These are phyloP conservation scores for Apostasia shenzhenica DNA, from an alignment of 106 monocot species.

Conservation along the genomic window DNA sequence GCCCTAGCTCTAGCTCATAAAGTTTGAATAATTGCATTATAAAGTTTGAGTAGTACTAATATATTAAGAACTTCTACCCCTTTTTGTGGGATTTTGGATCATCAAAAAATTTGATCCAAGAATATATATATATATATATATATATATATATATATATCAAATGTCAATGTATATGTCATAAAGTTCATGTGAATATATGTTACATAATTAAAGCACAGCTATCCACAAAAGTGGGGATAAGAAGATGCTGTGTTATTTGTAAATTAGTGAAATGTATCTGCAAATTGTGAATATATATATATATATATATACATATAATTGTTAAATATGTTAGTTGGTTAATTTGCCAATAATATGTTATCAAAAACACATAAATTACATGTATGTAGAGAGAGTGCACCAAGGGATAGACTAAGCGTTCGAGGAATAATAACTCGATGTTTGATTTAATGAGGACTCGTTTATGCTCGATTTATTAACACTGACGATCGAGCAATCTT, in stretches of 20 bases:
- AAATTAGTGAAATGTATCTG: not conserved
- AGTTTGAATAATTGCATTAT: not conserved
- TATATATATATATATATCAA: not conserved
- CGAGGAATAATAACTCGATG: too few species aligned
- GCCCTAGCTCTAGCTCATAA: not conserved
- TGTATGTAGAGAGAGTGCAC: too few species aligned
- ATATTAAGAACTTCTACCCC: not conserved
- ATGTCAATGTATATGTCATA: not conserved
- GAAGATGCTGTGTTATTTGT: not conserved
- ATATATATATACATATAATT: not conserved
- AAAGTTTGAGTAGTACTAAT: not conserved
- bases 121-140: too few species aligned
- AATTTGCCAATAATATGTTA: too few species aligned
- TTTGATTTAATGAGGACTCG: too few species aligned
- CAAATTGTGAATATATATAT: not conserved
- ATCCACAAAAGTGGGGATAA: not conserved
- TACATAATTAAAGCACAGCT: not conserved
- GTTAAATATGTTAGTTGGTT: too few species aligned
- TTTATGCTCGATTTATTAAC: too few species aligned
- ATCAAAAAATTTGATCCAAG: not conserved
- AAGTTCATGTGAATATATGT: not conserved
- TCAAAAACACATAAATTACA: too few species aligned
- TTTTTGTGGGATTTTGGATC: not conserved
- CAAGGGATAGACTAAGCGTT: too few species aligned
- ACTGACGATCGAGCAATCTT: too few species aligned